A percentile compares a stretch with the other conserved stretches of the same genome.
Evolutionary conservation across 1,284 basidiomycete genomes (phyloP).

Genomic region (Neolentinus lepideus): DNA sequence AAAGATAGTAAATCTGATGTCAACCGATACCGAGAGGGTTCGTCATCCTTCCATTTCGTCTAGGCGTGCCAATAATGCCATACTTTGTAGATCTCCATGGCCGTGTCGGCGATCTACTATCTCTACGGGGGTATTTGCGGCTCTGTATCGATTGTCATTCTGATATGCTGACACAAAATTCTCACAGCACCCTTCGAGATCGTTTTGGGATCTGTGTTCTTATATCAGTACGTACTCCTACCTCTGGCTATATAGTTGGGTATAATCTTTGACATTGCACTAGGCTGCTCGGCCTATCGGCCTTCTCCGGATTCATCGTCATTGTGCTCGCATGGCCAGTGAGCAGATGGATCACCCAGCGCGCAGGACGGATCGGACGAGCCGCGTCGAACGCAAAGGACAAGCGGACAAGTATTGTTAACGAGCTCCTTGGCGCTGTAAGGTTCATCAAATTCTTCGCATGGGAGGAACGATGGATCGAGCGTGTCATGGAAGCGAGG

Average conservation of each 20-base stretch:
- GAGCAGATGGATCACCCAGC: conserved; percentile 61
- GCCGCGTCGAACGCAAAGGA: conserved; percentile 71
- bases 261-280: too few relatives aligned
- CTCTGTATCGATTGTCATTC: conserved; percentile 26
- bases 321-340: conserved; percentile 69
- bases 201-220: conserved; percentile 63
- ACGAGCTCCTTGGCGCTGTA: conserved; percentile 75
- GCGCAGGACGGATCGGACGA: conserved; percentile 67
- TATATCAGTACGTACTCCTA: conserved; percentile 44
- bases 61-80: too few relatives aligned
- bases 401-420: conserved; percentile 79
- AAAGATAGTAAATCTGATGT: conserved; percentile 76
- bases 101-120: too few relatives aligned
- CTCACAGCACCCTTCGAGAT: conserved; percentile 81
- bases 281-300: conserved; percentile 69
- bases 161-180: conserved; percentile 50
- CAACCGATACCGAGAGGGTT: too few relatives aligned
- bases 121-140: too few relatives aligned
- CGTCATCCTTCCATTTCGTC: too few relatives aligned
- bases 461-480: conserved; percentile 75
- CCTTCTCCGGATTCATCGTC: conserved; percentile 82
- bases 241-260: too few relatives aligned
- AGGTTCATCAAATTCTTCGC: conserved; percentile 88
- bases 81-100: too few relatives aligned
- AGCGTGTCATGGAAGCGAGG: conserved; percentile 36